A percentile compares a stretch with the other conserved stretches of the same genome.
Conservation (phyloP, 192 early-diverging fungal genomes). For the Coemansia sp. region DNA sequence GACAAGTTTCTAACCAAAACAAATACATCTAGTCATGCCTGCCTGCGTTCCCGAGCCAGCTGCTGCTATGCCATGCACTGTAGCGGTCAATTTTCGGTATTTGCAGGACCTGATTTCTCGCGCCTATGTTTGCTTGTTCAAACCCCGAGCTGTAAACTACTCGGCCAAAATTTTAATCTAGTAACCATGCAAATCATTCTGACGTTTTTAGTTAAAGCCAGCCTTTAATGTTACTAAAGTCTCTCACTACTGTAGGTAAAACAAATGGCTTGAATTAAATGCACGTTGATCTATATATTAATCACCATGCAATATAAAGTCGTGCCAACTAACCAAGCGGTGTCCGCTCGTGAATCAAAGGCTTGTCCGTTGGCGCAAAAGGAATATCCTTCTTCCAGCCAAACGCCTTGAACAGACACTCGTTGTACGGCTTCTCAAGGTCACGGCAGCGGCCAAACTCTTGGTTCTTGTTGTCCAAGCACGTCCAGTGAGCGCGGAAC, state of each 20-base stretch:
- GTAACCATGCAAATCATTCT: too few species aligned
- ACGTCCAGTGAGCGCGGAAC: conserved; percentile 89
- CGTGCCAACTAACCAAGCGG: neutral
- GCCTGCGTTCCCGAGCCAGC: neutral
- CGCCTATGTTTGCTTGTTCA: too few species aligned
- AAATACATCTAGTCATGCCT: neutral
- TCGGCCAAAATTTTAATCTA: too few species aligned
- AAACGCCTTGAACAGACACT: conserved; percentile 85
- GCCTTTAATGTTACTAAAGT: too few species aligned
- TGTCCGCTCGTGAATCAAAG: conserved; percentile 40
- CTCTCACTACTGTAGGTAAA: too few species aligned
- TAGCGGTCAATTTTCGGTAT: too few species aligned
- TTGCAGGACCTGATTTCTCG: too few species aligned
- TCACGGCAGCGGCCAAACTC: conserved; percentile 75
- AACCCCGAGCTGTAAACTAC: too few species aligned
- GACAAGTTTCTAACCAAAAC: neutral
- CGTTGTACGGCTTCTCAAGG: conserved; percentile 78
- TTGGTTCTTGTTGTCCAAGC: conserved; percentile 91
- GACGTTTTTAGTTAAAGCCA: too few species aligned
- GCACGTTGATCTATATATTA: conserved; percentile 2
- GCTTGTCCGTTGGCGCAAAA: conserved; percentile 53
- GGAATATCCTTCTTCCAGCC: conserved; percentile 73
- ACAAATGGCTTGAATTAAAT: neutral
- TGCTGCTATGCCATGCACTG: neutral
- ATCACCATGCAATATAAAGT: too few species aligned